Percentiles rank a stretch among this genome's conserved stretches.
Conservation (phyloP, 257 asterid genomes). For the Linderniella brevidens region DNA sequence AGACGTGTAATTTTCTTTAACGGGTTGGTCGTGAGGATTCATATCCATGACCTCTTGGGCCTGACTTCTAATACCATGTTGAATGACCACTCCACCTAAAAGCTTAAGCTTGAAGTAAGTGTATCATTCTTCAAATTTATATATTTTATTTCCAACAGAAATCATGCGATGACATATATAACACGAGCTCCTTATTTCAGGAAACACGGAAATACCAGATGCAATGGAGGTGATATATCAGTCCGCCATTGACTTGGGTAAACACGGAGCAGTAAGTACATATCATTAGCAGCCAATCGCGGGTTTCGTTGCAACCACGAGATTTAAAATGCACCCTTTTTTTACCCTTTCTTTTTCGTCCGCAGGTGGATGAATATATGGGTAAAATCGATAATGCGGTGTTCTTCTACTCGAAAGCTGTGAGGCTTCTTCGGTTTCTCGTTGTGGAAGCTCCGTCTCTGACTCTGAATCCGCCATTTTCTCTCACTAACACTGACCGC, state of each 20-base stretch:
- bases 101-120: no score
- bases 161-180: neutral
- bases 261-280: slow-evolving; percentile 64
- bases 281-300: neutral
- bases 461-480: slow-evolving; percentile 71
- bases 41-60: no score
- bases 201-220: slow-evolving; percentile 80
- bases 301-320: neutral
- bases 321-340: neutral
- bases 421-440: slow-evolving; percentile 31
- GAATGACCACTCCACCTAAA: no score
- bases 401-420: slow-evolving; percentile 50
- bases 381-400: slow-evolving; percentile 39
- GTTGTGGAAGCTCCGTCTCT: slow-evolving; percentile 69
- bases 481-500: slow-evolving; percentile 60
- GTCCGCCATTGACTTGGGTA: slow-evolving; percentile 73
- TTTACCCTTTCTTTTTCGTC: neutral
- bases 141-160: no score
- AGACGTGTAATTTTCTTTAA: neutral
- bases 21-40: neutral
- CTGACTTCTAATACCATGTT: no score
- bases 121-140: no score
- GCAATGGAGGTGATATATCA: slow-evolving; percentile 86
- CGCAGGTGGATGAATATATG: slow-evolving; percentile 76
- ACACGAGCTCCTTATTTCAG: slow-evolving; percentile 24